Percentiles rank a stretch among this genome's conserved stretches.
Evolutionary conservation across 139 green algal species (phyloP).

Genomic region (Tetratostichococcus sp.): DNA sequence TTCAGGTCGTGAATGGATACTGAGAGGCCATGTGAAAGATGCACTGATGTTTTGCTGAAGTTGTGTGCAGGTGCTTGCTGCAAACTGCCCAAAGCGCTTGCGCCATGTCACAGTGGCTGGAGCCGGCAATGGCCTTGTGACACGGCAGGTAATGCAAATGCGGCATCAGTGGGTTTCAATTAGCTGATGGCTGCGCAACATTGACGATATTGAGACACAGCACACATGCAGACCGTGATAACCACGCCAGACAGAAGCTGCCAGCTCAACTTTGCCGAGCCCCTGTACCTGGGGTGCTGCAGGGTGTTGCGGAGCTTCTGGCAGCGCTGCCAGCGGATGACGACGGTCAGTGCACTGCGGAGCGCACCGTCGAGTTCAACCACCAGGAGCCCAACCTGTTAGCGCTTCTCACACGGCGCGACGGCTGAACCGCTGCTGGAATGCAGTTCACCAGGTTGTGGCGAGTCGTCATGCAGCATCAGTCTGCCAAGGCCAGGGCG

Average conservation of each 20-base stretch:
- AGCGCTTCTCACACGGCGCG: not conserved
- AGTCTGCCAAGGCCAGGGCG: no score
- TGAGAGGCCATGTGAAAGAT: no score
- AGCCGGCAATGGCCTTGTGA: not conserved
- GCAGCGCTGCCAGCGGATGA: not conserved
- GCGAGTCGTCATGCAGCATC: no score
- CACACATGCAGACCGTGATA: no score
- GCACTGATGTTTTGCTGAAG: not conserved
- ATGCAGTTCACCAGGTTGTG: no score
- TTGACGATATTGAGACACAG: no score
- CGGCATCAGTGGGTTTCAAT: no score
- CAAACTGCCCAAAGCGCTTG: not conserved
- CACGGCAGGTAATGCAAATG: not conserved
- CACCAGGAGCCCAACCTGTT: not conserved
- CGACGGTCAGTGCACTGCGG: not conserved
- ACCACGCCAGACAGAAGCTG: no score
- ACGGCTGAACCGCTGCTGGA: no score
- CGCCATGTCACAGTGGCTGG: not conserved
- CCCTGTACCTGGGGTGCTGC: not conserved
- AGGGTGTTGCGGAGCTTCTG: not conserved
- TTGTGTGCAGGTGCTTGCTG: not conserved
- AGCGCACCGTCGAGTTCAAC: not conserved
- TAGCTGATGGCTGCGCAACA: no score
- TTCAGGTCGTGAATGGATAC: no score
- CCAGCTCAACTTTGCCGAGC: no score